Evolutionary conservation across 495 filamentous ascomycete species (phyloP).

Genomic region (Halenospora varia): DNA sequence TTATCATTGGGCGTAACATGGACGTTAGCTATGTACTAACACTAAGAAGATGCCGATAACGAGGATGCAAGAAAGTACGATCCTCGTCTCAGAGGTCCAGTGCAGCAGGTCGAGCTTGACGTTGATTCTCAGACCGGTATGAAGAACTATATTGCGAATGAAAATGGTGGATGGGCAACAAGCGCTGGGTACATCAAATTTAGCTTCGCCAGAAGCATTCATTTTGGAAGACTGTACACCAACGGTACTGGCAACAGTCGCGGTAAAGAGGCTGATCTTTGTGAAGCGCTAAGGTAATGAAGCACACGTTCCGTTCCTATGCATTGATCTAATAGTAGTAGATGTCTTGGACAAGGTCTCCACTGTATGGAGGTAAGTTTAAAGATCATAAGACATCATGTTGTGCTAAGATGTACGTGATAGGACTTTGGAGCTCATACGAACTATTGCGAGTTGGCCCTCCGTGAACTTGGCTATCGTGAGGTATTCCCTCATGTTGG

Average conservation of each 20-base stretch:
- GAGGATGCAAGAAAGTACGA: slow-evolving; percentile 82
- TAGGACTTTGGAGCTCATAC: slow-evolving; percentile 89
- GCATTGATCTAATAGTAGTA: background rate
- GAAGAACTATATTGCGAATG: slow-evolving; percentile 99
- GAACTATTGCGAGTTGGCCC: slow-evolving; percentile 80
- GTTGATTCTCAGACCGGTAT: slow-evolving; percentile 84
- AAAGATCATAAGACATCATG: background rate
- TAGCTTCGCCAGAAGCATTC: slow-evolving; percentile 79
- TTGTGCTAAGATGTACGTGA: background rate
- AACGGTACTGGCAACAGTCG: slow-evolving; percentile 55
- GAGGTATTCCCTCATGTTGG: slow-evolving; percentile 87
- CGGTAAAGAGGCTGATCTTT: slow-evolving; percentile 81
- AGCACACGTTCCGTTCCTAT: slow-evolving; percentile 30
- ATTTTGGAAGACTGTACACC: slow-evolving; percentile 84
- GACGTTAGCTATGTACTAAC: too few relatives aligned
- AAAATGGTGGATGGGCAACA: slow-evolving; percentile 68
- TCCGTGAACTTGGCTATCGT: slow-evolving; percentile 78
- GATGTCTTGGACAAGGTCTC: slow-evolving; percentile 77
- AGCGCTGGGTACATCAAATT: slow-evolving; percentile 86
- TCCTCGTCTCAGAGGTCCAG: slow-evolving; percentile 71
- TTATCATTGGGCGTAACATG: too few relatives aligned
- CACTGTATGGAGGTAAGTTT: slow-evolving; percentile 69
- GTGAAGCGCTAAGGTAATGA: slow-evolving; percentile 67
- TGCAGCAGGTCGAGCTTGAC: slow-evolving; percentile 70
- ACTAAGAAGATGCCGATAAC: slow-evolving; percentile 80